Base-by-base conservation (phyloP, 2,329 filamentous ascomycete species). In the Anisogramma anomala region DNA sequence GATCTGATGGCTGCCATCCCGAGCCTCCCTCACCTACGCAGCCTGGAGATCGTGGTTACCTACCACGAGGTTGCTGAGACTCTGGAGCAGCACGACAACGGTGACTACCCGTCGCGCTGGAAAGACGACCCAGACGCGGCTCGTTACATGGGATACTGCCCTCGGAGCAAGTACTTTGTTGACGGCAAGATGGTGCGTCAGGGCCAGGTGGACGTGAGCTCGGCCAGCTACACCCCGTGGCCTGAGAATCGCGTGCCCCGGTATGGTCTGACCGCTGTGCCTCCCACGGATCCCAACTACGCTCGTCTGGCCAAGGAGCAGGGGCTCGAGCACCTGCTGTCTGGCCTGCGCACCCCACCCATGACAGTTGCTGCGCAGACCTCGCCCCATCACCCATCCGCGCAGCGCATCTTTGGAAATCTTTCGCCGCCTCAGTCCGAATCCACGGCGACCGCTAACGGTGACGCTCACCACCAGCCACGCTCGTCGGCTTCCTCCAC, bases 1-100 rank as follows among this genome's bases (percentile, higher is more conserved):
- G 77, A 82, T 49, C 66, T 81, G 43, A 68, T 82, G 61, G 71
- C 64, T 48, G 67, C 72, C 31, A 60, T 79, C 9, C 68, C 75
- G 4, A 72, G 61, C 39, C 66, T 75, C 41, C 67, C 74, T 22
- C 77, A 82, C 52, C 65, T 82, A 15, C 68, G 66, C 38, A 63
- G 69, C 43, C 50, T 79, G 39, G 66, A 65, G 49, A 62, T 82
- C 37, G 63, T 67, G 7, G 67, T 81, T 36, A 67, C 69, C 36
- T 81, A 81, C 50, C 66, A 70, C 36, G 77, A 82, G 55, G 59
- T 77, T 9, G 61, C 72, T 10, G 71, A 75, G 50, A 59, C 61
- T 26, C 69, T 74, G 49, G 58, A 58, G 5, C 62, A 68, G 46
- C 55, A 64, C 15, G 50, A 54, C n/a, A 60, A 57, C 7, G 70